Conservation (phyloP, 2,329 filamentous ascomycete species). For the Mariannaea sp. region DNA sequence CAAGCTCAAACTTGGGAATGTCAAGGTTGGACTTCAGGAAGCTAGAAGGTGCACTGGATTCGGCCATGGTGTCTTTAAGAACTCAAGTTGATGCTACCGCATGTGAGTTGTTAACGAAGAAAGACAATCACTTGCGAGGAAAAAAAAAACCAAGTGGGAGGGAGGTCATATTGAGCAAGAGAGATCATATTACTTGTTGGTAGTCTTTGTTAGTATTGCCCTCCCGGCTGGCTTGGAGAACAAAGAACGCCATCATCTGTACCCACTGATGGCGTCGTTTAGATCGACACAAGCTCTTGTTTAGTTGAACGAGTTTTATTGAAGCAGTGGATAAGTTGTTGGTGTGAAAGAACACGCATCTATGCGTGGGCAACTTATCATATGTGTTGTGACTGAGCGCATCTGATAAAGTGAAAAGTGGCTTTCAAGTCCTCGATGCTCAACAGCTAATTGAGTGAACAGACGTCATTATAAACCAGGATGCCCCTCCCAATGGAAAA, state of each 20-base stretch:
- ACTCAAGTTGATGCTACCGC: not conserved
- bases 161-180: not conserved
- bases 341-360: no score
- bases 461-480: conserved; percentile 7
- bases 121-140: not conserved
- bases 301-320: conserved; percentile 26
- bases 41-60: not conserved
- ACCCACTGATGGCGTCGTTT: not conserved
- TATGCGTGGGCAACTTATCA: no score
- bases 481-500: not conserved
- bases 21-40: conserved; percentile 1
- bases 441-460: no score
- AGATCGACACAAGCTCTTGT: conserved; percentile 2
- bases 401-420: no score
- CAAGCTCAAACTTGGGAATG: conserved; percentile 35
- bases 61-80: not conserved
- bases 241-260: conserved; percentile 26
- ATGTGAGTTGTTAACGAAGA: not conserved
- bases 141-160: not conserved
- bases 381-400: no score
- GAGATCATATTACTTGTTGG: conserved; percentile 4
- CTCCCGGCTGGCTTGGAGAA: conserved; percentile 14
- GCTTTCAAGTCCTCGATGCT: no score
- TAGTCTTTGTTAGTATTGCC: not conserved
- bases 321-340: no score